Conservation (phyloP, 371 early-diverging fungal genomes). For the Mortierella sp. region DNA sequence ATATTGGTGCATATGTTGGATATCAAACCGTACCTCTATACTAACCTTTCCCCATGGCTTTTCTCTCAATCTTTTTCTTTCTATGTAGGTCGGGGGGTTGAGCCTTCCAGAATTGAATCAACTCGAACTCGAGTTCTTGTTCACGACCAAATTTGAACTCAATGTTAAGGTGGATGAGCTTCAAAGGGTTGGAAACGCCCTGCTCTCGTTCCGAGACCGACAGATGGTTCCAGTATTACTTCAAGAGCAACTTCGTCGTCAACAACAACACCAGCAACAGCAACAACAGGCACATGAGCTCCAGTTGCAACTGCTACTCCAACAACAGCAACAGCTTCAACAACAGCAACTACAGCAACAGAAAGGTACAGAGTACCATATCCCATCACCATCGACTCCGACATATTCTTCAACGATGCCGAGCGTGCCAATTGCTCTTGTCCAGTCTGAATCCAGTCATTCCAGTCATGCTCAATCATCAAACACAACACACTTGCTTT, state of each 20-base stretch:
- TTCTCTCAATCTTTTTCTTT: background rate
- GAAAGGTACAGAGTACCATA: background rate
- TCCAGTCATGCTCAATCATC: too few species aligned
- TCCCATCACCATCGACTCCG: background rate
- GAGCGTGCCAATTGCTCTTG: too few species aligned
- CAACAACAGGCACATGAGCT: background rate
- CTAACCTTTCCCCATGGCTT: slow-evolving; percentile 3
- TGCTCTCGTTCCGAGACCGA: slow-evolving; percentile 35
- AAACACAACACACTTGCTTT: slow-evolving; percentile 18
- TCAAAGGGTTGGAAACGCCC: slow-evolving; percentile 32
- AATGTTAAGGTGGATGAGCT: slow-evolving; percentile 62
- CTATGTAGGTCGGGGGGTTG: slow-evolving; percentile 85
- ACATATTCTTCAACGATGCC: background rate
- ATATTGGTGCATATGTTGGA: too few species aligned
- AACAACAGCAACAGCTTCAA: slow-evolving; percentile 5
- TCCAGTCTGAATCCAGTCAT: background rate
- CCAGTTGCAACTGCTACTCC: background rate
- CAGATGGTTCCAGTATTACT: slow-evolving; percentile 10
- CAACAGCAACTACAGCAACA: background rate
- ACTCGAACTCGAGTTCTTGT: slow-evolving; percentile 90
- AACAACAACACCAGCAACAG: slow-evolving; percentile 8
- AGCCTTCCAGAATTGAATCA: slow-evolving; percentile 87
- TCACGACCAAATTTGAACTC: slow-evolving; percentile 84
- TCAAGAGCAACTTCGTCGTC: background rate
- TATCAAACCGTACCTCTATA: too few species aligned